These are phyloP conservation scores for Phaeotremella skinneri DNA, from an alignment of 768 basidiomycete species.

Conservation along the genomic window DNA sequence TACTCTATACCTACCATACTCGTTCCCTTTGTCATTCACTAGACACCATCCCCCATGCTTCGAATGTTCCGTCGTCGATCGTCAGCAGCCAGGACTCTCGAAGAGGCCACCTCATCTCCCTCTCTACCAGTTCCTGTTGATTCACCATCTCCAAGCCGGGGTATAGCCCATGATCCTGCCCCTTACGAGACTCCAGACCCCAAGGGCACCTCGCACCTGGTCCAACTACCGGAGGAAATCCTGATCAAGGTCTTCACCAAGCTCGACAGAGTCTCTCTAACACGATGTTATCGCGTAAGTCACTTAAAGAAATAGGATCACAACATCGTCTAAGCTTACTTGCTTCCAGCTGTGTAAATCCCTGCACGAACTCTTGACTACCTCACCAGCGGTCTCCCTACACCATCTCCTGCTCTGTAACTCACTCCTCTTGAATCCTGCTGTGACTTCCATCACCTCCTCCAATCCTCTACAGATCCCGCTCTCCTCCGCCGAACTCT, in stretches of 20 bases:
- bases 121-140: not conserved
- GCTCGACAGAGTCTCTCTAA: constrained; percentile 32
- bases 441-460: constrained; percentile 14
- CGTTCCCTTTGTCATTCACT: not conserved
- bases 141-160: not conserved
- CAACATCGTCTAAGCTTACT: not conserved
- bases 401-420: constrained; percentile 28
- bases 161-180: not conserved
- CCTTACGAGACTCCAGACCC: constrained; percentile 33
- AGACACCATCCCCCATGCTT: not conserved
- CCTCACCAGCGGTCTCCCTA: constrained; percentile 30
- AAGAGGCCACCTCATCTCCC: not conserved
- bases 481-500: constrained; percentile 30
- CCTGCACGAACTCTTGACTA: constrained; percentile 31
- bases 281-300: constrained; percentile 32
- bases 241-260: constrained; percentile 32
- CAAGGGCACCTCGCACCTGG: constrained; percentile 24
- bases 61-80: not conserved
- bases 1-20: not conserved
- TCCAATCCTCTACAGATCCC: constrained; percentile 22
- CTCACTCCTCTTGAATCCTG: constrained; percentile 36
- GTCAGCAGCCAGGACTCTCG: not conserved
- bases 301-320: not conserved
- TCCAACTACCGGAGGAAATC: constrained; percentile 36
- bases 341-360: constrained; percentile 38